Percentiles rank a stretch among this genome's conserved stretches.
phyloP scores from a whole-genome alignment of 2,329 filamentous ascomycete species.

The Fusarium annulatum region DNA sequence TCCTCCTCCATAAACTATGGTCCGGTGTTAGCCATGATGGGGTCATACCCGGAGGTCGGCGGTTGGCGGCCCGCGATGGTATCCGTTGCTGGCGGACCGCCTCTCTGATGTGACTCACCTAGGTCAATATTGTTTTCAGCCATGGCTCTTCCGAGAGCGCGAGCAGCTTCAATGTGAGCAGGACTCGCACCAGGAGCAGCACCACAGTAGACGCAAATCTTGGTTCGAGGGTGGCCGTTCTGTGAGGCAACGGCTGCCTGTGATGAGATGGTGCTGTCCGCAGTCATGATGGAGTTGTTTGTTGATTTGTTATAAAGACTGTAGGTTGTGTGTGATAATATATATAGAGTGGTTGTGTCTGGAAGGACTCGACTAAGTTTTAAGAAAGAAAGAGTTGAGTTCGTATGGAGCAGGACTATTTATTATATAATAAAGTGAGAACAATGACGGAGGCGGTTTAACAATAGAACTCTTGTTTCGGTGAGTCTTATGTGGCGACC shows the following conservation, averaged over 20 bases:
- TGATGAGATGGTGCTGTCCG: slow-evolving; percentile 36
- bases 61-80: slow-evolving; percentile 11
- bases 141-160: slow-evolving; percentile 77
- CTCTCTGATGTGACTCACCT: slow-evolving; percentile 54
- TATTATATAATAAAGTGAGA: slow-evolving; percentile 10
- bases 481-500: slow-evolving; percentile 22
- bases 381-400: neutral
- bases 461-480: slow-evolving; percentile 12
- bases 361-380: neutral
- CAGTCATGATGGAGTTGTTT: slow-evolving; percentile 43
- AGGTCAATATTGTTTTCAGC: slow-evolving; percentile 82
- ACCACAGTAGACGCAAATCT: slow-evolving; percentile 96
- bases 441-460: slow-evolving; percentile 14
- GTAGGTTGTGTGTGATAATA: neutral
- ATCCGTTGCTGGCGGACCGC: neutral
- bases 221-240: slow-evolving; percentile 59
- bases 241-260: slow-evolving; percentile 27
- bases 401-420: neutral
- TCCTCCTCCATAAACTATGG: slow-evolving; percentile 88
- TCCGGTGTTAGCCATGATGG: slow-evolving; percentile 8
- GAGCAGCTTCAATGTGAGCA: slow-evolving; percentile 81
- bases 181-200: slow-evolving; percentile 78
- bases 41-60: neutral
- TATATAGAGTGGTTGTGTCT: neutral
- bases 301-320: neutral